These are phyloP conservation scores for Trichophyton simii DNA, from an alignment of 2,329 filamentous ascomycete genomes.

Conservation along the genomic window DNA sequence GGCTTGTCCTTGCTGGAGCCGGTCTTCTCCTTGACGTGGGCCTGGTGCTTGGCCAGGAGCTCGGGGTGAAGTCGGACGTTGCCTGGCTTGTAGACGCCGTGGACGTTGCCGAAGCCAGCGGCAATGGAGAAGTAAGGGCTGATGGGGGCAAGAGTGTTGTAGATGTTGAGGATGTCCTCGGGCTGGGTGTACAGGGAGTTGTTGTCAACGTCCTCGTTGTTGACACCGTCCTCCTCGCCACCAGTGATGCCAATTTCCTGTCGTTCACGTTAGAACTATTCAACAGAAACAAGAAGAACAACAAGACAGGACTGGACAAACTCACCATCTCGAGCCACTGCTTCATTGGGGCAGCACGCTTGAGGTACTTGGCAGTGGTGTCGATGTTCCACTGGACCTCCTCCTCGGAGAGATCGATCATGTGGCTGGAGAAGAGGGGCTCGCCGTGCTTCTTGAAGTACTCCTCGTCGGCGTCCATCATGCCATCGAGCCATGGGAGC, in stretches of 20 bases:
- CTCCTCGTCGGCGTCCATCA: slow-evolving; percentile 84
- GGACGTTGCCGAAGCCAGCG: slow-evolving; percentile 96
- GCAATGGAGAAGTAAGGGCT: slow-evolving; percentile 96
- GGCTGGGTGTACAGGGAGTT: slow-evolving; percentile 95
- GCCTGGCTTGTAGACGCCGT: slow-evolving; percentile 97
- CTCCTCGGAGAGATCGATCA: slow-evolving; percentile 97
- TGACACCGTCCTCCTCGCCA: slow-evolving; percentile 95
- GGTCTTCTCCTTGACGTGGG: slow-evolving; percentile 72
- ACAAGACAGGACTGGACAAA: not conserved
- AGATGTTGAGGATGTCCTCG: slow-evolving; percentile 86
- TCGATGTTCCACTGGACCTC: slow-evolving; percentile 77
- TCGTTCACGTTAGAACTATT: not conserved
- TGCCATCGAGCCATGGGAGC: slow-evolving; percentile 91
- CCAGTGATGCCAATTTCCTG: slow-evolving; percentile 84
- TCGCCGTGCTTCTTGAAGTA: slow-evolving; percentile 90
- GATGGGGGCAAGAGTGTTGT: slow-evolving; percentile 72
- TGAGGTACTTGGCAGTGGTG: slow-evolving; percentile 84
- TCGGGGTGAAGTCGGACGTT: slow-evolving; percentile 96
- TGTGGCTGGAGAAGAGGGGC: slow-evolving; percentile 92
- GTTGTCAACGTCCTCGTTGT: slow-evolving; percentile 97
- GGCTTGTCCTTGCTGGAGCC: slow-evolving; percentile 66
- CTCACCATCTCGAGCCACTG: slow-evolving; percentile 96
- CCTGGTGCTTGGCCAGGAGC: slow-evolving; percentile 93
- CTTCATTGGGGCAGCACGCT: slow-evolving; percentile 92
- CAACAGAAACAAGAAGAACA: not conserved